Evolutionary conservation across 768 basidiomycete species (phyloP).

Genomic region (Dentipellis fragilis): DNA sequence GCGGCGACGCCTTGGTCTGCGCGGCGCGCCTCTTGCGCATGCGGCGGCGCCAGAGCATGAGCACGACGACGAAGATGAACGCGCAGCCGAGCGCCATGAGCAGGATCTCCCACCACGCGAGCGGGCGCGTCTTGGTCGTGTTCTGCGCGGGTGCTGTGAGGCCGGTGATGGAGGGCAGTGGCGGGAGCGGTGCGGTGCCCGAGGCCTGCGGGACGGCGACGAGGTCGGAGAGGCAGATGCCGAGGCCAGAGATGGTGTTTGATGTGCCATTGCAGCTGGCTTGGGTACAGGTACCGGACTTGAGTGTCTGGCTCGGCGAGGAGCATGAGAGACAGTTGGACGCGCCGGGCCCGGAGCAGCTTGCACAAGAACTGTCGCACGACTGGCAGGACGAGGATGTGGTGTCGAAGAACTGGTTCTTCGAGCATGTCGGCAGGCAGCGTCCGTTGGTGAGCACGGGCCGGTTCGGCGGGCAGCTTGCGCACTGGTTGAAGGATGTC

Average conservation of each 20-base stretch:
- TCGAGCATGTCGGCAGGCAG: conserved; percentile 69
- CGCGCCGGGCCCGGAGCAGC: conserved; percentile 61
- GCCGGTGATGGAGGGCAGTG: conserved; percentile 50
- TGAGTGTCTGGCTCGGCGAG: conserved; percentile 49
- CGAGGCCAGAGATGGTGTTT: conserved; percentile 57
- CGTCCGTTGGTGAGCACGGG: conserved; percentile 71
- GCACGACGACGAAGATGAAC: conserved; percentile 59
- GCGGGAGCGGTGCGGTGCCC: conserved; percentile 27
- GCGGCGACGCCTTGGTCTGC: conserved; percentile 51
- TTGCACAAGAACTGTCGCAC: conserved; percentile 71
- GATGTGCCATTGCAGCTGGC: conserved; percentile 46
- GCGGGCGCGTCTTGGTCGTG: conserved; percentile 14
- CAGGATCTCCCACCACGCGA: conserved; percentile 80
- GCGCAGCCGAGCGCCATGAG: conserved; percentile 76
- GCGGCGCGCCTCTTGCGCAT: conserved; percentile 61
- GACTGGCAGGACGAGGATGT: conserved; percentile 53
- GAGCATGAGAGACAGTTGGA: conserved; percentile 69
- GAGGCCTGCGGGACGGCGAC: conserved; percentile 41
- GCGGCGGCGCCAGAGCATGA: conserved; percentile 63
- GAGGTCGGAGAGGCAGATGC: conserved; percentile 72
- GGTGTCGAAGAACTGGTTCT: conserved; percentile 62
- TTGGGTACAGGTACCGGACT: conserved; percentile 51
- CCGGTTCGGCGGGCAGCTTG: conserved; percentile 51
- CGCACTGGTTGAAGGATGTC: conserved; percentile 69
- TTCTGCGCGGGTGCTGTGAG: conserved; percentile 39